Base-by-base conservation (phyloP, 2,329 filamentous ascomycete species). In the Cylindrodendrum hubeiense region DNA sequence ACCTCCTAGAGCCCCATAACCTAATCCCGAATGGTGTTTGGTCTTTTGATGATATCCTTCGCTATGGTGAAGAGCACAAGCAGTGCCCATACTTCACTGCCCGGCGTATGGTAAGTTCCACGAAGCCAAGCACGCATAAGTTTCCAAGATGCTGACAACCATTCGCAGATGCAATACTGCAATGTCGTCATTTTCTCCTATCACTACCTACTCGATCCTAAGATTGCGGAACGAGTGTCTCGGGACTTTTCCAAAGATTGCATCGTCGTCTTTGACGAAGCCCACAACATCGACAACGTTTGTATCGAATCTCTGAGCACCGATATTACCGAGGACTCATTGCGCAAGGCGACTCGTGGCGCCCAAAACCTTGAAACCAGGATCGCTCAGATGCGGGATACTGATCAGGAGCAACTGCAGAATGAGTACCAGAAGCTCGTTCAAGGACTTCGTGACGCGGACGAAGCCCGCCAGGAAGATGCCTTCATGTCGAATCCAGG, bases 141-240 rank as follows among this genome's bases (percentile, higher is more conserved):
- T 15, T 5, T 19, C 7, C 19, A 10, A 21, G 19, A 21, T 39
- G 26, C 65, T 72, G 22, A 69, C 66, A 55, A 28, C 15, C 15
- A 41, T 33, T 9, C 33, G 15, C 69, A 94, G 92, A 98, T 99
- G 95, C 92, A 96, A 75, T 98, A 95, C 77, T 99, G 96, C 86
- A 98, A 99, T 78, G 94, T 99, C 76, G 98, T 99, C 76, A 99
- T 99, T 71, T 99, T 99, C 82, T 99, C 96, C 0, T 99, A 99
- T 77, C 96, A 99, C 80, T 99, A 99, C 76, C 88, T 99, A 3
- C 88, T 99, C 17, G 97, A 99, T 75, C 96, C 96, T 3, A 99
- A 99, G 79, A 99, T 99, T 74, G 96, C 96, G 13, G 96, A 99
- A 77, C 83, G 95, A 63, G 95, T 98, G 2, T 98, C 96, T 0